Evolutionary conservation across 1,284 basidiomycete species (phyloP).

Genomic region (Exobasidium cylindrosporum): DNA sequence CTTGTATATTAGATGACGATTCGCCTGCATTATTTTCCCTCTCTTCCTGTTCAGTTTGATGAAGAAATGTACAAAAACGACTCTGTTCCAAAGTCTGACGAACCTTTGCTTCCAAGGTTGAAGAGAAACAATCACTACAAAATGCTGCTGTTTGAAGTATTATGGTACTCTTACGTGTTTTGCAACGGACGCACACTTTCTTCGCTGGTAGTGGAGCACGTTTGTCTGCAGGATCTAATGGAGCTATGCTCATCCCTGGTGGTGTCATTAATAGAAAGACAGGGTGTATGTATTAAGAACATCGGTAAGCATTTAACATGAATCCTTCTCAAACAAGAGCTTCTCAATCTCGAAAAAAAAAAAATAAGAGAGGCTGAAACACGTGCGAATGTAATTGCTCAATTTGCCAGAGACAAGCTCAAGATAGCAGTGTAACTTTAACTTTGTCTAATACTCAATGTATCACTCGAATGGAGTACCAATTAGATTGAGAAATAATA

Average conservation of each 20-base stretch:
- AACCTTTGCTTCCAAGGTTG: slow-evolving; percentile 9
- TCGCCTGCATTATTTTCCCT: not conserved
- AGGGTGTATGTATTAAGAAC: too few species aligned
- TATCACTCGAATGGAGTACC: too few species aligned
- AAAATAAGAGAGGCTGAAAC: too few species aligned
- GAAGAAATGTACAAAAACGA: not conserved
- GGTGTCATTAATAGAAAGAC: too few species aligned
- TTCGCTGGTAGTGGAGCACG: not conserved
- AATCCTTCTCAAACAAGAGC: too few species aligned
- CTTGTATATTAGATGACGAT: not conserved
- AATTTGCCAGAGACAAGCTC: too few species aligned
- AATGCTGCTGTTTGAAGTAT: slow-evolving; percentile 7
- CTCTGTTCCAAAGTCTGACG: slow-evolving; percentile 1
- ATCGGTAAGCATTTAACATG: too few species aligned
- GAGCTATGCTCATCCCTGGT: not conserved
- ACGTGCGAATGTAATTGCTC: too few species aligned
- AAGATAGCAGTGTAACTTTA: too few species aligned
- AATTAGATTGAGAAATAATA: too few species aligned
- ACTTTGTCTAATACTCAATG: too few species aligned
- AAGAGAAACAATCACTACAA: not conserved
- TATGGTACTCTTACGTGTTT: not conserved
- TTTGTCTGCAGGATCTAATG: slow-evolving; percentile 5
- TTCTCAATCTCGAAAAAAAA: too few species aligned
- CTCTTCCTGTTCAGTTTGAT: not conserved
- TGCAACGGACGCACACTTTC: slow-evolving; percentile 6